Evolutionary conservation across 2,329 filamentous ascomycete species (phyloP).

Genomic region (Cadophora gregata): DNA sequence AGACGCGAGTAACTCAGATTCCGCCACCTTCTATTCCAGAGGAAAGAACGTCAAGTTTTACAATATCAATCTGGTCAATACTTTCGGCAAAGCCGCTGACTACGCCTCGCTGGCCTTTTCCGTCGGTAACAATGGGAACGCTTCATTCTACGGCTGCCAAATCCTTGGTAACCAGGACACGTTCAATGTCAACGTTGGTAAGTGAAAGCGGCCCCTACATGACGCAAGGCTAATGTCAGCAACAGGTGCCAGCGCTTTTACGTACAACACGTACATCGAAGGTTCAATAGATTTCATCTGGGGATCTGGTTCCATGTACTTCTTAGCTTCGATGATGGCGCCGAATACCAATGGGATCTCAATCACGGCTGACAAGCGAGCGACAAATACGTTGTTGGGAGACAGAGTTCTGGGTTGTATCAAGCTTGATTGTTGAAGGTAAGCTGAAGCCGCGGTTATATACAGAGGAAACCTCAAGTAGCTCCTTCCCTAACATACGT

Average conservation of each 20-base stretch:
- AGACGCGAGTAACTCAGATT: constrained; percentile 18
- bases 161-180: constrained; percentile 22
- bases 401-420: too few relatives aligned
- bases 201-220: background rate
- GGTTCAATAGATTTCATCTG: constrained; percentile 21
- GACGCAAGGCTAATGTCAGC: background rate
- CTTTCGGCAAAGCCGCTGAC: constrained; percentile 14
- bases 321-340: constrained; percentile 17
- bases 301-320: constrained; percentile 21
- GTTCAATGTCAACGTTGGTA: constrained; percentile 21
- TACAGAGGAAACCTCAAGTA: too few relatives aligned
- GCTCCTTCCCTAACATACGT: too few relatives aligned
- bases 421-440: too few relatives aligned
- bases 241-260: constrained; percentile 18
- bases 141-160: constrained; percentile 19
- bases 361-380: constrained; percentile 19
- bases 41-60: constrained; percentile 22
- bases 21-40: constrained; percentile 20
- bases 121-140: constrained; percentile 55
- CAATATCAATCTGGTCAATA: constrained; percentile 21
- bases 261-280: constrained; percentile 23
- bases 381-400: too few relatives aligned
- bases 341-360: constrained; percentile 19
- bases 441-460: too few relatives aligned
- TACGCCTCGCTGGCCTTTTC: constrained; percentile 20